phyloP scores from a whole-genome alignment of 2,329 filamentous ascomycete species.

The Pseudogymnoascus verrucosus region DNA sequence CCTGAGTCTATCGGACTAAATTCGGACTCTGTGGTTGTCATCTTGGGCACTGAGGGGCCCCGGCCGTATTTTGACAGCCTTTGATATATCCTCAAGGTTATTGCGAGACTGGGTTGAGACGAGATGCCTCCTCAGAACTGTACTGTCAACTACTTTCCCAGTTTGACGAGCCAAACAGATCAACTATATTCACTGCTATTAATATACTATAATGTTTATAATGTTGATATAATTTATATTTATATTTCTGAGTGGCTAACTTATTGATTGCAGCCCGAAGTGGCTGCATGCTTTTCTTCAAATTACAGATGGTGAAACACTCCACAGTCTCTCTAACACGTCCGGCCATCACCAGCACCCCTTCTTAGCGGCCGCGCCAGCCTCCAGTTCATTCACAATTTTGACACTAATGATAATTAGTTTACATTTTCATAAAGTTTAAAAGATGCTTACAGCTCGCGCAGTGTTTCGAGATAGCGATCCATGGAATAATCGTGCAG shows the following conservation, averaged over 20 bases:
- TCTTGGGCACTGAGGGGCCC: conserved; percentile 59
- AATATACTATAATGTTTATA: background rate
- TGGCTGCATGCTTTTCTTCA: too few species aligned
- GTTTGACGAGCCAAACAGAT: background rate
- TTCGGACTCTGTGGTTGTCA: conserved; percentile 48
- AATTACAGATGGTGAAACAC: too few species aligned
- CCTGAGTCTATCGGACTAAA: conserved; percentile 24
- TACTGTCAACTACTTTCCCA: background rate
- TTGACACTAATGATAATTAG: background rate
- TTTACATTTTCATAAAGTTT: background rate
- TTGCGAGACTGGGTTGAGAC: background rate
- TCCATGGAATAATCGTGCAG: background rate
- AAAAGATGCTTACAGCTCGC: background rate
- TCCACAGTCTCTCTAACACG: too few species aligned
- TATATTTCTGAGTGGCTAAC: background rate
- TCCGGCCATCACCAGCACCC: too few species aligned
- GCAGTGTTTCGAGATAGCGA: background rate
- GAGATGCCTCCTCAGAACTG: background rate
- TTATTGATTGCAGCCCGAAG: too few species aligned
- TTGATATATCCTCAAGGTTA: background rate
- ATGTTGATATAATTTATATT: background rate
- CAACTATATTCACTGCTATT: background rate
- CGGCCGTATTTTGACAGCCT: conserved; percentile 39
- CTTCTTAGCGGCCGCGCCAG: background rate
- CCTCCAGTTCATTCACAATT: background rate